A percentile compares a stretch with the other conserved stretches of the same genome.
Evolutionary conservation across 768 basidiomycete genomes (phyloP).

Genomic region (Calvatia gigantea): DNA sequence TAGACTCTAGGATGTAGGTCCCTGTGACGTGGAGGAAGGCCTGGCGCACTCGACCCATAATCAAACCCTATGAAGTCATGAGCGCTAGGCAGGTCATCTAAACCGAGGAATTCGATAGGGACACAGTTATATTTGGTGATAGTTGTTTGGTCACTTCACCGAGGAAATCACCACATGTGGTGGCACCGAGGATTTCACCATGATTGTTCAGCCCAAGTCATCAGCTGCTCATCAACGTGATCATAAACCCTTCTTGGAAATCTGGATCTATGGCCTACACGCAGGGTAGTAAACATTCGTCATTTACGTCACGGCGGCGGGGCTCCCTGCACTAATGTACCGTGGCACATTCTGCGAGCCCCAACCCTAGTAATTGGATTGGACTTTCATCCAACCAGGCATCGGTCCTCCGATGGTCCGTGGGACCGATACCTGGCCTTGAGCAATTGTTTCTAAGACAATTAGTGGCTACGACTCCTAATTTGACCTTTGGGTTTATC

Average conservation of each 20-base stretch:
- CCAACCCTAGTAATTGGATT: neutral
- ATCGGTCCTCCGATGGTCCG: neutral
- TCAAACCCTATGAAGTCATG: constrained; percentile 13
- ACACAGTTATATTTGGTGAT: constrained; percentile 2
- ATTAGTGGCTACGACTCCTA: neutral
- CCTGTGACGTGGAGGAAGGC: constrained; percentile 7
- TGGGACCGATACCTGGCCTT: no score
- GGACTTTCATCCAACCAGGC: neutral
- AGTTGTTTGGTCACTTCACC: constrained; percentile 11
- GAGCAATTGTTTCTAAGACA: neutral
- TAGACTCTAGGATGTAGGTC: neutral
- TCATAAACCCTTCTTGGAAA: no score
- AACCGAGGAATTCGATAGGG: constrained; percentile 6
- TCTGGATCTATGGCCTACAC: neutral
- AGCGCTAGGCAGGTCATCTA: neutral
- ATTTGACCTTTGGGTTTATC: neutral
- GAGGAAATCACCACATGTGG: constrained; percentile 8
- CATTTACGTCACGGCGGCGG: neutral
- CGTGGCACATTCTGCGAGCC: neutral
- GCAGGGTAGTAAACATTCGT: neutral
- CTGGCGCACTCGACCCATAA: neutral
- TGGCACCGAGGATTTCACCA: constrained; percentile 13
- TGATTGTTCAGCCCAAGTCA: constrained; percentile 1
- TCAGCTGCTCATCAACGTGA: constrained; percentile 8
- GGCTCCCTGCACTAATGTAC: neutral